Conservation (phyloP, 139 green algal species). For the Trebouxia sp. region DNA sequence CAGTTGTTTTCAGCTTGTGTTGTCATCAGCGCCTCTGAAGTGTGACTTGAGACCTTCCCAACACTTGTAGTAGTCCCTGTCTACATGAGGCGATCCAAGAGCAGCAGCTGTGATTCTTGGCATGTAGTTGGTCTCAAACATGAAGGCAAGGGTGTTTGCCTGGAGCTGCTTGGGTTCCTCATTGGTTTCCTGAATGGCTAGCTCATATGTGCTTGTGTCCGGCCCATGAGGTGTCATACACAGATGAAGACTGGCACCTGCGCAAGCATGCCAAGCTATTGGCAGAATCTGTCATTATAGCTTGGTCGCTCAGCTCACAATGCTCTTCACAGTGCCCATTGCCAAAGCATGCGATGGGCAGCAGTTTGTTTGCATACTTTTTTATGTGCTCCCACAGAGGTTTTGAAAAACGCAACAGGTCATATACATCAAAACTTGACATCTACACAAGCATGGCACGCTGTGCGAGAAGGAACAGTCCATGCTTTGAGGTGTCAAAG, state of each 20-base stretch:
- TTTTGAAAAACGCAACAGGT: no score
- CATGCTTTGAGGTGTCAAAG: no score
- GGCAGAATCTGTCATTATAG: not conserved
- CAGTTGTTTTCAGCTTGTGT: no score
- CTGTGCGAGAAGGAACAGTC: no score
- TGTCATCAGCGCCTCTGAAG: not conserved
- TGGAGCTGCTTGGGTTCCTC: slow-evolving; percentile 62
- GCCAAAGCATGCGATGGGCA: no score
- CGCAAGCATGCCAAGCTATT: not conserved
- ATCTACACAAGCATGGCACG: no score
- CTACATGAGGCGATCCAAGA: slow-evolving; percentile 69
- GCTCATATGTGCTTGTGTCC: slow-evolving; percentile 83
- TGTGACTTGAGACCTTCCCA: slow-evolving; percentile 60
- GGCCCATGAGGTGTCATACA: slow-evolving; percentile 94
- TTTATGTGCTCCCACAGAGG: no score
- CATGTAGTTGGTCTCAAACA: slow-evolving; percentile 83
- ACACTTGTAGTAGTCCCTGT: slow-evolving; percentile 85
- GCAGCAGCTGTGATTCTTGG: slow-evolving; percentile 75
- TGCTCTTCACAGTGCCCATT: no score
- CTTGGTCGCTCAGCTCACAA: not conserved
- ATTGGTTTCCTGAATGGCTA: slow-evolving; percentile 42
- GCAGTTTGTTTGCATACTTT: no score
- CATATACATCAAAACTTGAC: no score
- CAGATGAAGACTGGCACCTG: slow-evolving; percentile 74
- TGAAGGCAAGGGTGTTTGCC: slow-evolving; percentile 80